Conservation (phyloP, 169 alveolate species). For the Plasmodium fragile region DNA sequence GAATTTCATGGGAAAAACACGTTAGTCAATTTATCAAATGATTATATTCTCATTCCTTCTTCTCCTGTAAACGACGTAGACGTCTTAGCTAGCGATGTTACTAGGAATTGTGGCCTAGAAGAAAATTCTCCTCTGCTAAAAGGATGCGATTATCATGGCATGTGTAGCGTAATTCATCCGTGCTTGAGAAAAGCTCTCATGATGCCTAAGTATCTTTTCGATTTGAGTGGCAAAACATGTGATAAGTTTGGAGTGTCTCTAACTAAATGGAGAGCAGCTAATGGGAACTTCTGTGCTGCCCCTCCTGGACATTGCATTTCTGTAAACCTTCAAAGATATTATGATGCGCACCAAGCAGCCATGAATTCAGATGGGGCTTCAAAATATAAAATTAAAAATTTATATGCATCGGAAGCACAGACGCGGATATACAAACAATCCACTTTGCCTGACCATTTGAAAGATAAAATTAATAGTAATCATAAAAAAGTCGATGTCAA, state of each 20-base stretch:
- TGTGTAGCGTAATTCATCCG: constrained; percentile 50
- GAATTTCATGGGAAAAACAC: constrained; percentile 69
- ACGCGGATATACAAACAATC: constrained; percentile 16
- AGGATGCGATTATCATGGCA: constrained; percentile 54
- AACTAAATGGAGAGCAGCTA: constrained; percentile 47
- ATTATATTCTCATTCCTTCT: constrained; percentile 69
- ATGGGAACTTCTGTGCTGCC: constrained; percentile 41
- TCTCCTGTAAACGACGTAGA: constrained; percentile 25
- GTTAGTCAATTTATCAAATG: constrained; percentile 55
- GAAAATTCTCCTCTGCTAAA: constrained; percentile 37
- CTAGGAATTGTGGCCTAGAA: constrained; percentile 44
- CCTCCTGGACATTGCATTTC: constrained; percentile 43
- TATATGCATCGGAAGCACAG: constrained; percentile 72
- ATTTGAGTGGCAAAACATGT: constrained; percentile 74
- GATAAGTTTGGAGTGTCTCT: constrained; percentile 70
- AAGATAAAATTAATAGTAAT: constrained; percentile 20
- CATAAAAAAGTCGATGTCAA: constrained; percentile 3
- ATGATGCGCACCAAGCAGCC: constrained; percentile 30
- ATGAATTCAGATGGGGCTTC: constrained; percentile 8
- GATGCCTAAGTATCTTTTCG: constrained; percentile 66
- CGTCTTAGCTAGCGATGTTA: constrained; percentile 57
- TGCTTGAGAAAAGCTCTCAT: constrained; percentile 66
- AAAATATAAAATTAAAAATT: constrained; percentile 65
- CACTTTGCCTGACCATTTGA: constrained; percentile 40
- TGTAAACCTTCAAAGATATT: constrained; percentile 30